Evolutionary conservation across 306 rosid species (phyloP).

Genomic region (Dryas octopetala): DNA sequence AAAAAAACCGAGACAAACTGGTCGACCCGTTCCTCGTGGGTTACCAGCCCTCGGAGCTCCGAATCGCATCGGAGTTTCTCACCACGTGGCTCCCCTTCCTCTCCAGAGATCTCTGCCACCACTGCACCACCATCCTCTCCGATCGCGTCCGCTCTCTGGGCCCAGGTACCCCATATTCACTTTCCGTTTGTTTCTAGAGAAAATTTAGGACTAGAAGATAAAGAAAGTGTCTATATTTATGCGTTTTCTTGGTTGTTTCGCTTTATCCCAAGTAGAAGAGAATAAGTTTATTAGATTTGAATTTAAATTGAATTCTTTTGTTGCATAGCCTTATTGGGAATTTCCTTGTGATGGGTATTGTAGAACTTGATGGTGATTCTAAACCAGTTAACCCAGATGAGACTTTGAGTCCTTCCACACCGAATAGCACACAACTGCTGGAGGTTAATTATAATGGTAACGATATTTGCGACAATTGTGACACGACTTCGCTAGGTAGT

Average conservation of each 20-base stretch:
- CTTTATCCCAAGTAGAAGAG: neutral
- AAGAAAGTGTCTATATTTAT: neutral
- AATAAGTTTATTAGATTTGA: too few relatives aligned
- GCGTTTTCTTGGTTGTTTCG: neutral
- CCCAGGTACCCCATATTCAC: conserved; percentile 43
- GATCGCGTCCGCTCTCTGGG: conserved; percentile 71
- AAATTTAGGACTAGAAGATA: neutral
- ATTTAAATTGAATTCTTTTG: neutral
- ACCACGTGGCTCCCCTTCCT: conserved; percentile 88
- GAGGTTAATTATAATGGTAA: conserved; percentile 31
- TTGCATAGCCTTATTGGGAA: neutral
- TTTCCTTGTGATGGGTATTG: conserved; percentile 12
- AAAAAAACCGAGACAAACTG: conserved; percentile 24
- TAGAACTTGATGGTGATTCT: conserved; percentile 34
- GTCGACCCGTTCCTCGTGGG: conserved; percentile 54
- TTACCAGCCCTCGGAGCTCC: conserved; percentile 68
- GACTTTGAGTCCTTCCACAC: conserved; percentile 13
- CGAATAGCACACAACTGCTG: conserved; percentile 9
- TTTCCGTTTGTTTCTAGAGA: neutral
- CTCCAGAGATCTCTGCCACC: conserved; percentile 71
- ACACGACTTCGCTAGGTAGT: conserved; percentile 33
- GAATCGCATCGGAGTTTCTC: conserved; percentile 87
- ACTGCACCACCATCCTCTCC: conserved; percentile 59
- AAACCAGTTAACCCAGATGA: conserved; percentile 4
- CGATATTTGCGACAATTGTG: conserved; percentile 40